Conservation (phyloP, 2,329 filamentous ascomycete genomes). For the Hypoxylon sp. region DNA sequence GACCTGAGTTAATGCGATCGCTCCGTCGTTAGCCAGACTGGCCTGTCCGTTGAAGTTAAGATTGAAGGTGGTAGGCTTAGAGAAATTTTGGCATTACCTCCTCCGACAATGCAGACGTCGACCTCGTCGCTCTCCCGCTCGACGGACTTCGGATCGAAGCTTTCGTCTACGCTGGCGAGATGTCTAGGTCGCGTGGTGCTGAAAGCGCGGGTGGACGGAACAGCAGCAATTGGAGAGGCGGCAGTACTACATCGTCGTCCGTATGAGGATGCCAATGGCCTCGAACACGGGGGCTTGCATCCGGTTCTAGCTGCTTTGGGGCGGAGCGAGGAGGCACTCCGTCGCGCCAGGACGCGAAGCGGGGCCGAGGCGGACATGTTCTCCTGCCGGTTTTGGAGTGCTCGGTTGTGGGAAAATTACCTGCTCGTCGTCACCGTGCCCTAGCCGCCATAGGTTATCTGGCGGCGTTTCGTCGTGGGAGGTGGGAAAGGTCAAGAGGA, state of each 20-base stretch:
- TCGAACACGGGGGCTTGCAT: conserved; percentile 36
- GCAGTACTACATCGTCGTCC: conserved; percentile 29
- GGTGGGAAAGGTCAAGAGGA: conserved; percentile 6
- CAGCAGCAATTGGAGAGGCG: conserved; percentile 19
- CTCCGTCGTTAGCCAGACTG: background rate
- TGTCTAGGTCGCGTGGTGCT: conserved; percentile 46
- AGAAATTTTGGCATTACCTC: conserved; percentile 65
- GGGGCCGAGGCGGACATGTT: conserved; percentile 42
- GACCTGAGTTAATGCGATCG: conserved; percentile 61
- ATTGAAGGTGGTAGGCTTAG: no score
- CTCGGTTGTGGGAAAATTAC: background rate
- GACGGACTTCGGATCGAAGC: conserved; percentile 71
- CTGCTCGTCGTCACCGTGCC: conserved; percentile 18
- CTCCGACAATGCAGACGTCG: conserved; percentile 95
- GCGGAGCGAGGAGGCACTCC: conserved; percentile 35
- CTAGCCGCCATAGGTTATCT: conserved; percentile 25
- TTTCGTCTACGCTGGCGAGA: conserved; percentile 54
- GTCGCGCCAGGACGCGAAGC: conserved; percentile 40
- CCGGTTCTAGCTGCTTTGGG: conserved; percentile 29
- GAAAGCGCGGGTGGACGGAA: conserved; percentile 45
- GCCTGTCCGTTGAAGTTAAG: no score
- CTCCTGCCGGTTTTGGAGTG: conserved; percentile 1
- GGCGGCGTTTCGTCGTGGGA: background rate
- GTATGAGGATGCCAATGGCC: conserved; percentile 7
- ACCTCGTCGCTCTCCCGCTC: conserved; percentile 94